Percentiles rank a stretch among this genome's conserved stretches.
Evolutionary conservation across 495 filamentous ascomycete species (phyloP).

Genomic region (Articulospora tetracladia): DNA sequence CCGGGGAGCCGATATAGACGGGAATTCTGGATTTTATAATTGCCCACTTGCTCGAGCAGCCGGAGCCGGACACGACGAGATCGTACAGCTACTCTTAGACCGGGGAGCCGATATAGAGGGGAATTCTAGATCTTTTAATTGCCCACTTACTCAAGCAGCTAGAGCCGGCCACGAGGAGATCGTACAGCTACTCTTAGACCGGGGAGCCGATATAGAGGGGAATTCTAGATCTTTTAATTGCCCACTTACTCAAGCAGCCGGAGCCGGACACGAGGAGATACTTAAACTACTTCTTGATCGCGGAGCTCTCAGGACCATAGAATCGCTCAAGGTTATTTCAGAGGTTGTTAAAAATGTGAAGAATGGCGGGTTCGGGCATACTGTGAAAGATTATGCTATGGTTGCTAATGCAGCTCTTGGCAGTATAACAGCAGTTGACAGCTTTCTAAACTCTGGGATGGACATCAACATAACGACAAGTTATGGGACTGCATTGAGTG

Average conservation of each 20-base stretch:
- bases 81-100: not conserved
- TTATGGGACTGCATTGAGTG: slow-evolving; percentile 1
- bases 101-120: slow-evolving; percentile 4
- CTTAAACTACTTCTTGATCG: slow-evolving; percentile 15
- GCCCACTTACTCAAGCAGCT: slow-evolving; percentile 10
- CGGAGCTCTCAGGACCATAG: slow-evolving; percentile 4
- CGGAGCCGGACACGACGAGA: not conserved
- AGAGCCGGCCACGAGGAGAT: slow-evolving; percentile 14
- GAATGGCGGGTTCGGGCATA: not conserved
- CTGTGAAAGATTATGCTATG: not conserved
- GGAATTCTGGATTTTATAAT: too few relatives aligned
- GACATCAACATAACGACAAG: not conserved
- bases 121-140: not conserved
- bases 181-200: slow-evolving; percentile 34
- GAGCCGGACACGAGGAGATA: slow-evolving; percentile 16
- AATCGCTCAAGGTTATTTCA: too few relatives aligned
- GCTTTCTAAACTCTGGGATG: not conserved
- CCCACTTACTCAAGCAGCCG: slow-evolving; percentile 8
- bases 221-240: slow-evolving; percentile 12
- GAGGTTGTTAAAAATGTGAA: too few relatives aligned
- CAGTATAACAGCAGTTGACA: not conserved
- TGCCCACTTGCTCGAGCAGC: not conserved
- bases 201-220: slow-evolving; percentile 41
- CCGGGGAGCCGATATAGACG: slow-evolving; percentile 6
- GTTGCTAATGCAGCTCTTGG: not conserved